phyloP scores from a whole-genome alignment of 225 moss, liverwort and hornwort genomes.

The Pseudisothecium myosuroides region DNA sequence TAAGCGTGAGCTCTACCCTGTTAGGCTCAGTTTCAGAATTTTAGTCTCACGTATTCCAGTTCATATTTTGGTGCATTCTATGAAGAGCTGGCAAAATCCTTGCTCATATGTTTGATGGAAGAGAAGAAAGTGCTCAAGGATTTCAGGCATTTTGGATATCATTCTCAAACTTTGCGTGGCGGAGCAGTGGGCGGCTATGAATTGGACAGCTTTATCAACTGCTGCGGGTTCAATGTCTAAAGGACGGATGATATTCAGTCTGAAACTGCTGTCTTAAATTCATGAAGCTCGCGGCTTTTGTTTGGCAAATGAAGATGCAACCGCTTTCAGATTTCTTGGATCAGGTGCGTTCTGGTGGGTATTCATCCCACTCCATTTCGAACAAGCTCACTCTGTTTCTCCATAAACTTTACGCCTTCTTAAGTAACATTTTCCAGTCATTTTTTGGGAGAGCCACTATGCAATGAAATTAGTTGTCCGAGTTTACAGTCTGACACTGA shows the following conservation, averaged over 20 bases:
- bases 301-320: not conserved
- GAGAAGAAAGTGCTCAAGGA: not conserved
- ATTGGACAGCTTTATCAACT: not conserved
- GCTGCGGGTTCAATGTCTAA: not conserved
- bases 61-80: not conserved
- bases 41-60: not conserved
- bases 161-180: not conserved
- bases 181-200: not conserved
- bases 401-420: not conserved
- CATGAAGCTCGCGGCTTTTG: not conserved
- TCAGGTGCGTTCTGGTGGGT: not conserved
- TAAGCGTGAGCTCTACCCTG: not conserved
- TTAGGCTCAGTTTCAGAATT: not conserved
- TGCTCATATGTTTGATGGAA: not conserved
- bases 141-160: not conserved
- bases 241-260: not conserved
- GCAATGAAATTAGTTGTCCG: not conserved
- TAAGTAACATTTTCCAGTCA: not conserved
- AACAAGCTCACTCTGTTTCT: not conserved
- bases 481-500: not conserved
- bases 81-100: not conserved
- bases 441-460: not conserved
- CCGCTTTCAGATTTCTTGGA: not conserved
- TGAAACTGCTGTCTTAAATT: not conserved
- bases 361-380: not conserved